Percentiles rank a stretch among this genome's conserved stretches.
These are phyloP conservation scores for Auriscalpium orientale DNA, from an alignment of 768 basidiomycete genomes.

Conservation along the genomic window DNA sequence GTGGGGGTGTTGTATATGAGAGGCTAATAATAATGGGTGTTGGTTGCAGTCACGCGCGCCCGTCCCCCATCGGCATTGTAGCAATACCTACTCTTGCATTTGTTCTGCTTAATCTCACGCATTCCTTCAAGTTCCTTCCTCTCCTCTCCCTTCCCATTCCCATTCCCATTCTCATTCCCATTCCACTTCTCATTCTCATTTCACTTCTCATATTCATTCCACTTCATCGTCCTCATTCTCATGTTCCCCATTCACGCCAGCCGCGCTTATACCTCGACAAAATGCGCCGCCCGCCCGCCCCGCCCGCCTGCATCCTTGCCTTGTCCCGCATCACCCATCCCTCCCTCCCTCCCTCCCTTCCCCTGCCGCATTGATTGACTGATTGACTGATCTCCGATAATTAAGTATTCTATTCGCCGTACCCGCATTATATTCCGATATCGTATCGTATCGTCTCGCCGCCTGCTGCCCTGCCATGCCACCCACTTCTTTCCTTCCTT, in stretches of 20 bases:
- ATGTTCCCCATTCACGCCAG: neutral
- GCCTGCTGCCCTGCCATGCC: too few relatives aligned
- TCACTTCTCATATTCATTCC: neutral
- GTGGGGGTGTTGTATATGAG: too few relatives aligned
- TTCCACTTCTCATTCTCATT: neutral
- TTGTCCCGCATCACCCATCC: neutral
- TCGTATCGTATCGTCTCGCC: too few relatives aligned
- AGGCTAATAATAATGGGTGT: slow-evolving; percentile 1
- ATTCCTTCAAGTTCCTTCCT: neutral
- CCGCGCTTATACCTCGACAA: neutral
- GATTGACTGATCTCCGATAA: too few relatives aligned
- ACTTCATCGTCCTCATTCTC: neutral
- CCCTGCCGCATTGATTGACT: too few relatives aligned
- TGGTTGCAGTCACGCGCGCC: neutral
- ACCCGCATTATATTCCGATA: neutral
- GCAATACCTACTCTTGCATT: slow-evolving; percentile 7
- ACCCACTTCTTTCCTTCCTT: too few relatives aligned
- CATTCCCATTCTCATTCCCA: too few relatives aligned
- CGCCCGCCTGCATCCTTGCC: neutral
- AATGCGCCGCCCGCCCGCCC: neutral
- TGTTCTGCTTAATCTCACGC: slow-evolving; percentile 3
- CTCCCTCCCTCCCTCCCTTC: too few relatives aligned
- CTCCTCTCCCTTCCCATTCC: too few relatives aligned
- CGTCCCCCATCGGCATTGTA: slow-evolving; percentile 11
- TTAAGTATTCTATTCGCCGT: neutral